Evolutionary conservation across 2,329 filamentous ascomycete species (phyloP), one percentile per base, ranked within the genome.

Genomic region (Samsoniella hepiali): DNA sequence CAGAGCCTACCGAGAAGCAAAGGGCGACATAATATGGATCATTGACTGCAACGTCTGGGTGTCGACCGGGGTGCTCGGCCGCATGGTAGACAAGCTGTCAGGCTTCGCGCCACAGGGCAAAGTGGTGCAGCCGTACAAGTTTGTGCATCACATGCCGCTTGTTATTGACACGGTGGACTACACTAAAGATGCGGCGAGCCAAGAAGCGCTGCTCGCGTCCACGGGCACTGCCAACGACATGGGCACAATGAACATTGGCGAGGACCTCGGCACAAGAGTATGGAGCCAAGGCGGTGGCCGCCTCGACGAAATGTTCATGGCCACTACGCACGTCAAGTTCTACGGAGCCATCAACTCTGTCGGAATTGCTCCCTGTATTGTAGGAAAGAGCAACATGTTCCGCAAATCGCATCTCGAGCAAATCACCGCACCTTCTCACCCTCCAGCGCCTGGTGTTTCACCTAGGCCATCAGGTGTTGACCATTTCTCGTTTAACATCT

Each of bases 371-470:
- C 95, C 96, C 9, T 99, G 95, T 76, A 90, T 96, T 64, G 89
- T 98, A 29, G 95, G 95, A 58, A 99, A 99, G 79, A 96, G 92
- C 71, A 98, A 96, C 78, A 98, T 99, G 93, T 99, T 98, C 77
- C 90, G 95, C 64, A 91, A 90, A 66, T 91, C 91, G 0, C 94
- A 99, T 71, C 86, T 99, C 42, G 86, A 97, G 75, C 84, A 84
- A 67, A 84, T 95, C 9, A 88, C 87, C 38, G 75, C 84, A 71
- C 74, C 83, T 42, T 57, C 73, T 59, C 75, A 71, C 67, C 82
- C 81, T 69, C 79, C 78, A 32, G 74, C 80, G 68, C 71, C 74
- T 66, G 69, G 73, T 51, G 70, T 78, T 70, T 68, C 76, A 62
- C 64, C 78, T 70, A 74, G 82, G 68, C 73, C 87, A 77, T 73